Evolutionary conservation across 345 rosid species (phyloP), one percentile per base, ranked within the genome.

Genomic region (Brassica incana): DNA sequence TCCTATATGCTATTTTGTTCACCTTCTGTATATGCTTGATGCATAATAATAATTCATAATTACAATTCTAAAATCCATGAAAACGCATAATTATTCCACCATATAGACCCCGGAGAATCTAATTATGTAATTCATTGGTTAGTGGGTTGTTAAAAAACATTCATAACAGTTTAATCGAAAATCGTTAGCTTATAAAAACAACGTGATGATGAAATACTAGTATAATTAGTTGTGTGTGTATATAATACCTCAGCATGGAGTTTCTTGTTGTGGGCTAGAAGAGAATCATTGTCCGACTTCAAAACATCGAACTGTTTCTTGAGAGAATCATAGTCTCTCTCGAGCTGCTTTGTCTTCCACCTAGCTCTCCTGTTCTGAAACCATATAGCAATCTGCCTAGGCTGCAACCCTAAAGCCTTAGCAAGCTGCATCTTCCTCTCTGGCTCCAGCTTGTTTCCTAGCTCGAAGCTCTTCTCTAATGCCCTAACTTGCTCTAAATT

Each of bases 271-370:
- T 88, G 88, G 45, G 88, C 76, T 69, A 87, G 88, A 71, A 90
- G 92, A 80, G 85, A 82, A 76, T 90, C 95, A 50, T 89, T 88
- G 69, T 90, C 91, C n/a, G 85, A 79, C 69, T 88, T 90, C 77
- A 90, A 81, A 14, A 83, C 79, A 73, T 90, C 92, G 69, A 80
- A 86, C 78, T 88, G 91, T 83, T 86, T 86, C 84, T 87, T 90
- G 78, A 90, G 77, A 43, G 84, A 87, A 66, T 84, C 90, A 78
- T 90, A 90, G 68, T 88, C 92, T 74, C 84, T 87, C 83, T 90
- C 95, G 68, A 88, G 83, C 78, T 88, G 92, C 83, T 90, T 90
- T 35, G 95, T 87, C 85, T 90, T 90, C 95, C 95, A 90, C 38
- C 95, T 83, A 29, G 92, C 95, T 77, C 95, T 86, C 69, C 92